These are phyloP conservation scores for Cyberlindnera mycetangii DNA, from an alignment of 805 yeast species.

Conservation along the genomic window DNA sequence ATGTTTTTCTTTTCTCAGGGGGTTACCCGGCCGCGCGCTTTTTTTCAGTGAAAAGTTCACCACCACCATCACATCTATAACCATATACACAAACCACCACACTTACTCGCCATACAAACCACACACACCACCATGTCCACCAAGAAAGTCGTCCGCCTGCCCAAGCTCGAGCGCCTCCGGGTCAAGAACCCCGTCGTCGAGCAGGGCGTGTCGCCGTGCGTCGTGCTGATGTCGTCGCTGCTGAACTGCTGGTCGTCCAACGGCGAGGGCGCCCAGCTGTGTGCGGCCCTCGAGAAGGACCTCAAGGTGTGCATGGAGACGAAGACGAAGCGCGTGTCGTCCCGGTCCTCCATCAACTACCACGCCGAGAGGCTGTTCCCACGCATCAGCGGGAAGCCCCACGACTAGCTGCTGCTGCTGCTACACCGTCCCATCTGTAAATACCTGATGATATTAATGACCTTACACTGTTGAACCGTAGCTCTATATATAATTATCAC, in stretches of 20 bases:
- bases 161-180: conserved; percentile 72
- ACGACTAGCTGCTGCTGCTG: conserved; percentile 26
- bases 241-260: conserved; percentile 96
- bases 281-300: conserved; percentile 63
- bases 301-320: conserved; percentile 70
- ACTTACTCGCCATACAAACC: background rate
- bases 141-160: conserved; percentile 46
- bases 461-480: too few species aligned
- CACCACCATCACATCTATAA: background rate
- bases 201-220: conserved; percentile 65
- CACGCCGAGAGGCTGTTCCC: conserved; percentile 51
- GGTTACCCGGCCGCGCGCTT: background rate
- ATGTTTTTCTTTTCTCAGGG: background rate
- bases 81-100: background rate
- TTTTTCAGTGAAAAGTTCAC: conserved; percentile 3
- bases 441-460: conserved; percentile 10
- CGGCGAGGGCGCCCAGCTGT: conserved; percentile 73
- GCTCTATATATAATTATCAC: conserved; percentile 19
- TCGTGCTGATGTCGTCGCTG: conserved; percentile 78
- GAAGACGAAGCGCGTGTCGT: conserved; percentile 26
- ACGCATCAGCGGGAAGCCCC: conserved; percentile 48
- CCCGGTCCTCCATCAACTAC: conserved; percentile 46
- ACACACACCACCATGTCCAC: conserved; percentile 29
- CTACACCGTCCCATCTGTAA: conserved; percentile 2
- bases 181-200: conserved; percentile 62